Percentiles rank a stretch among this genome's conserved stretches.
Evolutionary conservation across 495 filamentous ascomycete species (phyloP).

Genomic region (Glutinoglossum americanum): DNA sequence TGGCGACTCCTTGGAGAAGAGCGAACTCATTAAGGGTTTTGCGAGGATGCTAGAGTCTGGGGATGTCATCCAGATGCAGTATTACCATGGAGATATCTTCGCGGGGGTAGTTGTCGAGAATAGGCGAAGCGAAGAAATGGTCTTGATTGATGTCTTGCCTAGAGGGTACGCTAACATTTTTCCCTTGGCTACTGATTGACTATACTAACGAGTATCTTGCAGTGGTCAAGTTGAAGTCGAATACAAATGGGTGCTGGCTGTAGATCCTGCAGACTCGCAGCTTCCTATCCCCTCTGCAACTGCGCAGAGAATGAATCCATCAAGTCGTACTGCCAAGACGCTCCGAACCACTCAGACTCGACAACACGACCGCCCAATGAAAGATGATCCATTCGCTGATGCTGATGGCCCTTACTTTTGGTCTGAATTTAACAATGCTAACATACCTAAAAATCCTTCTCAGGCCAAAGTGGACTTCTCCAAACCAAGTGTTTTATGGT

Average conservation of each 20-base stretch:
- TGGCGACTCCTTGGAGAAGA: constrained; percentile 44
- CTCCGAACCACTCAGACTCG: constrained; percentile 13
- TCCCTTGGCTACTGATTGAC: constrained; percentile 5
- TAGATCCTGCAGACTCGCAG: constrained; percentile 40
- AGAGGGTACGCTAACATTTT: constrained; percentile 44
- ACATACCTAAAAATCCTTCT: constrained; percentile 23
- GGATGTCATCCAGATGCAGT: constrained; percentile 77
- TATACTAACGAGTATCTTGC: constrained; percentile 11
- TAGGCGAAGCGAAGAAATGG: constrained; percentile 44
- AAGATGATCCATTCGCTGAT: constrained; percentile 37
- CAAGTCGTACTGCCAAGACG: constrained; percentile 26
- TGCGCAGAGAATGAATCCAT: constrained; percentile 36
- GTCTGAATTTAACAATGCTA: constrained; percentile 57
- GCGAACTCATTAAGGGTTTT: constrained; percentile 43
- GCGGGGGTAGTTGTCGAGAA: constrained; percentile 81
- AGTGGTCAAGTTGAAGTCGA: constrained; percentile 50
- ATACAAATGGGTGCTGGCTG: constrained; percentile 53
- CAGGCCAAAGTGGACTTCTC: constrained; percentile 41
- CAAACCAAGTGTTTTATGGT: constrained; percentile 60
- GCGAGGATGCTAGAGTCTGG: constrained; percentile 45
- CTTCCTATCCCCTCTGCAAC: constrained; percentile 27
- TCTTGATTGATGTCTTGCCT: constrained; percentile 70
- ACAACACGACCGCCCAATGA: constrained; percentile 30
- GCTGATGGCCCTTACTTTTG: constrained; percentile 38
- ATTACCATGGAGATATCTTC: constrained; percentile 65